phyloP scores from a whole-genome alignment of 352 stramenopile species.

The Thalassiosira hispida region DNA sequence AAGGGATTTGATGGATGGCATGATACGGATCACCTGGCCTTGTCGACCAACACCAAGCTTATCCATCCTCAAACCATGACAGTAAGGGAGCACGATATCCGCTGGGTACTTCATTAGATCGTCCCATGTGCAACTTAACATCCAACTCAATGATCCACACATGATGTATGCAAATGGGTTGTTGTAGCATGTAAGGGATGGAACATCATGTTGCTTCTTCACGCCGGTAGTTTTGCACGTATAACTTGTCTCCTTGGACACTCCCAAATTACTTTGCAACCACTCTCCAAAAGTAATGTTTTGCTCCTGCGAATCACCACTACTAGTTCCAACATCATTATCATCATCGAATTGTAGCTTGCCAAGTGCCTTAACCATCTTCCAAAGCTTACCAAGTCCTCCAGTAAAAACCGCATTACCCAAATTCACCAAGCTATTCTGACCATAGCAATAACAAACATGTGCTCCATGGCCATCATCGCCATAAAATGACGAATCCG shows the following conservation, averaged over 20 bases:
- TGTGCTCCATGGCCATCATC: neutral
- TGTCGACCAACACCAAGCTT: neutral
- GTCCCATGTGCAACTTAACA: neutral
- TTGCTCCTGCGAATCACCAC: neutral
- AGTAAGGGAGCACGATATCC: neutral
- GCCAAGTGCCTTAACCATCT: neutral
- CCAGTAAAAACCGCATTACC: neutral
- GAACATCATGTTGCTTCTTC: neutral
- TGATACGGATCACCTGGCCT: neutral
- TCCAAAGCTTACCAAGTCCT: neutral
- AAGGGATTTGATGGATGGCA: neutral
- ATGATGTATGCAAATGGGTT: conserved; percentile 1
- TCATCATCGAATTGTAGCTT: neutral
- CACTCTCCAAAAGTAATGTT: neutral
- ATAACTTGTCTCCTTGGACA: neutral
- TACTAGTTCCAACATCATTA: neutral
- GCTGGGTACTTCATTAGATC: neutral
- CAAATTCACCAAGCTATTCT: neutral
- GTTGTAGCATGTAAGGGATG: neutral
- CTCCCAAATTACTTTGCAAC: neutral
- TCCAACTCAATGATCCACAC: neutral
- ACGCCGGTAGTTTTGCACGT: neutral
- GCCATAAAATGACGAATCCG: neutral
- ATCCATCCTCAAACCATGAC: neutral
- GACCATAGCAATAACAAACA: neutral